Base-by-base conservation (phyloP, 345 rosid genomes). In the Carallia brachiata region DNA sequence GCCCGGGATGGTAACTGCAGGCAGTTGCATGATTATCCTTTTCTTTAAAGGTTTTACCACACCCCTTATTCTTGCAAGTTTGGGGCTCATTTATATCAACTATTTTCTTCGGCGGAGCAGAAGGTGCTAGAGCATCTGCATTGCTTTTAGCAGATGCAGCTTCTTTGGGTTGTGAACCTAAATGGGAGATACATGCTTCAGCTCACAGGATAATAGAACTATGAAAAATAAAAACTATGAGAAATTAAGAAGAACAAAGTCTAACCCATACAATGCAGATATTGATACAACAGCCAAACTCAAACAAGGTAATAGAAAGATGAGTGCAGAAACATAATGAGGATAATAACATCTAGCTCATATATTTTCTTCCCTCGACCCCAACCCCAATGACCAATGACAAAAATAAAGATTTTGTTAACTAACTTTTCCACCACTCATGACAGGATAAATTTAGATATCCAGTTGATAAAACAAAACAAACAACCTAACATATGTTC, bases 1-100 rank as follows among this genome's bases (percentile, higher is more conserved):
- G 99, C 61, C 99, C 98, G 61, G 99, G 99, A 79, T 96, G 99
- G 76, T 86, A 82, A 83, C 68, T 83, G 73, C 98, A 95, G 2
- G 98, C 92, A 44, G 82, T 60, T 67, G 84, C 96, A 60, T 95
- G 88, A 82, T 95, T 92, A 63, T 92, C 94, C 78, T 77, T 89
- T 78, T 92, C 99, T 78, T 86, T 95, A 77, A 89, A 95, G 13
- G 83, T 87, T 75, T 85, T 69, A 60, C 94, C 97, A 61, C 98
- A 95, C 32, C 94, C 94, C 69, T 88, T 78, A 73, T 95, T 95
- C 78, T 77, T 89, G 84, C 99, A 95, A 6, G 80, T 84, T 74
- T 90, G 99, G 0, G 82, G 88, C 84, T 89, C 66, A 63, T 90
- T 90, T 70, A 92, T 88, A 77, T 83, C 87, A 59, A 95, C 70